A percentile compares a stretch with the other conserved stretches of the same genome.
Evolutionary conservation across 2,329 filamentous ascomycete species (phyloP).

Genomic region (Fusarium devonianum): DNA sequence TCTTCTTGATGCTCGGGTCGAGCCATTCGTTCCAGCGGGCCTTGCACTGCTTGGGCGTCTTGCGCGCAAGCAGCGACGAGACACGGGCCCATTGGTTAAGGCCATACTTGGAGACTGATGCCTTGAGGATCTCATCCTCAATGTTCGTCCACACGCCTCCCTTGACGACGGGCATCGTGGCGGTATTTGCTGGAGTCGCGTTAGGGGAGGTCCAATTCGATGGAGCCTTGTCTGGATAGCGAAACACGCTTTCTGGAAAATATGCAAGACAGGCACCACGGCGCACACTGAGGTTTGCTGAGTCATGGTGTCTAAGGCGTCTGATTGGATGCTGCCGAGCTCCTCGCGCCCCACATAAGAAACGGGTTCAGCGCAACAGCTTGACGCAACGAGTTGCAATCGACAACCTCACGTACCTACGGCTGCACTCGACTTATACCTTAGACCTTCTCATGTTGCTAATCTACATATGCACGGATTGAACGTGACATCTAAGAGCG

Average conservation of each 20-base stretch:
- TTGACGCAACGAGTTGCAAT: too few species aligned
- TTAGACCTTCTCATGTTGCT: too few species aligned
- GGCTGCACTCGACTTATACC: too few species aligned
- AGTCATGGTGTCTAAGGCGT: constrained; percentile 19
- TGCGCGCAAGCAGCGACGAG: constrained; percentile 93
- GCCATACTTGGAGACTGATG: constrained; percentile 91
- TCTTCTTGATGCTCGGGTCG: constrained; percentile 96
- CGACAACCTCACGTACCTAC: too few species aligned
- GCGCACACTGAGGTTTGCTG: constrained; percentile 29
- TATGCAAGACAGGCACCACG: constrained; percentile 34
- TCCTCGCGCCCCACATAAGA: constrained; percentile 8
- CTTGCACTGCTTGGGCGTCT: constrained; percentile 99
- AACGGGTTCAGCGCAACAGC: too few species aligned
- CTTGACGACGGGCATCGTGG: constrained; percentile 74
- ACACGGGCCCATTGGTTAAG: constrained; percentile 98
- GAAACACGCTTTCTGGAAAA: constrained; percentile 43
- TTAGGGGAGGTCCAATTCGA: constrained; percentile 28
- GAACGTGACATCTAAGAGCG: too few species aligned
- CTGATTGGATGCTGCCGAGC: constrained; percentile 21
- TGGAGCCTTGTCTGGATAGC: constrained; percentile 26
- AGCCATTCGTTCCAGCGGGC: constrained; percentile 98
- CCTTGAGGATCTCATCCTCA: constrained; percentile 96
- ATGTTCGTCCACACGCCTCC: constrained; percentile 80
- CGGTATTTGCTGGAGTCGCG: constrained; percentile 30
- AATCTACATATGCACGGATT: too few species aligned